phyloP scores from a whole-genome alignment of 805 yeast genomes.

The Saccharomycopsis capsularis region DNA sequence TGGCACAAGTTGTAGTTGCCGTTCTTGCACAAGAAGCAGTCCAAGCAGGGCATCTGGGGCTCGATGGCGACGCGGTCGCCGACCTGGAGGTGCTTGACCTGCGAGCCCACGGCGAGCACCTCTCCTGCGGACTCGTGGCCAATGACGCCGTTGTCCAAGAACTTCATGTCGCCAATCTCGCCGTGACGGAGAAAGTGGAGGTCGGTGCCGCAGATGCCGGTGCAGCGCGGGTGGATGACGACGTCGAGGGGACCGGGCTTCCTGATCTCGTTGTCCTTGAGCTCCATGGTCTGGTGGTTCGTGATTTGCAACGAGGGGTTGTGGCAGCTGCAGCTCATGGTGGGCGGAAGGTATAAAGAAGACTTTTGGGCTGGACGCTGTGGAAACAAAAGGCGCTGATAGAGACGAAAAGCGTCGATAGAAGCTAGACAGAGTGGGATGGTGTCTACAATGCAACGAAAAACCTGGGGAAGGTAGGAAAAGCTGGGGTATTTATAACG shows the following conservation, averaged over 20 bases:
- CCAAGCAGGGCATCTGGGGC: conserved; percentile 49
- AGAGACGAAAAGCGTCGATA: too few species aligned
- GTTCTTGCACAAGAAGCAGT: conserved; percentile 32
- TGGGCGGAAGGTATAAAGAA: too few species aligned
- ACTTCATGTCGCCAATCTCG: conserved; percentile 43
- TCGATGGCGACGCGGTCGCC: conserved; percentile 46
- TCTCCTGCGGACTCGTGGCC: conserved; percentile 45
- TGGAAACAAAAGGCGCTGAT: too few species aligned
- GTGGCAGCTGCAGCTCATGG: conserved; percentile 8
- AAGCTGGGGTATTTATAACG: too few species aligned
- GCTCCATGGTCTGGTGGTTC: conserved; percentile 16
- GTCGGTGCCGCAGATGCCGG: conserved; percentile 75
- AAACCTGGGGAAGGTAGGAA: not conserved
- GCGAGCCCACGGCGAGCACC: conserved; percentile 42
- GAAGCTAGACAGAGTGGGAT: too few species aligned
- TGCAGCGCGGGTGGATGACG: conserved; percentile 50
- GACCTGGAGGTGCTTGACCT: conserved; percentile 37
- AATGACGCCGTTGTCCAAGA: conserved; percentile 32
- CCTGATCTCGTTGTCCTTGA: conserved; percentile 13
- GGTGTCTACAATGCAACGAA: too few species aligned
- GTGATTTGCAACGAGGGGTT: conserved; percentile 20
- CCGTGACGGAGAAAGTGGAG: conserved; percentile 65
- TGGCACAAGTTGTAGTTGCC: conserved; percentile 38
- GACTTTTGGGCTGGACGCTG: too few species aligned
- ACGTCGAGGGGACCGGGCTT: conserved; percentile 35